Conservation (phyloP, 441 rosid species). For the Biscutella laevigata region DNA sequence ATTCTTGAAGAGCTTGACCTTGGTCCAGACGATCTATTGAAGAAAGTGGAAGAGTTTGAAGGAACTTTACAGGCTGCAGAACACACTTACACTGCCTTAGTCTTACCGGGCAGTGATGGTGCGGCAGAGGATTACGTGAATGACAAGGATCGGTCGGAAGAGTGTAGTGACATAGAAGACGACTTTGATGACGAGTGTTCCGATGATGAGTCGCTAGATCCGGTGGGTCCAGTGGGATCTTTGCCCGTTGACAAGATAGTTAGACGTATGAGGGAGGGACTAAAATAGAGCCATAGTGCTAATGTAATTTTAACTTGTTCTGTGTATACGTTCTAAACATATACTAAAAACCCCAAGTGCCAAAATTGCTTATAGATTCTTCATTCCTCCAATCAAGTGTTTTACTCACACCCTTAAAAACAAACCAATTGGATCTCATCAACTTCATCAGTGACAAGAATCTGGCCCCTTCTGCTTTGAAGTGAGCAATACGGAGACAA, state of each 20-base stretch:
- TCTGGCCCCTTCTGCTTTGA: too few species aligned
- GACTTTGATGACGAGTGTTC: slow-evolving; percentile 35
- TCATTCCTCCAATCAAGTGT: neutral
- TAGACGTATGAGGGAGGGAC: slow-evolving; percentile 28
- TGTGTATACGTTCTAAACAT: slow-evolving; percentile 1
- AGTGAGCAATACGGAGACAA: too few species aligned
- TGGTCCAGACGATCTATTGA: slow-evolving; percentile 54
- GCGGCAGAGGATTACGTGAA: slow-evolving; percentile 20
- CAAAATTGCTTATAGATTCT: neutral
- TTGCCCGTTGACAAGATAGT: slow-evolving; percentile 59
- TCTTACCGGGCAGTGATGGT: slow-evolving; percentile 32
- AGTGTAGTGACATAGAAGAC: slow-evolving; percentile 24
- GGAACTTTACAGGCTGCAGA: slow-evolving; percentile 54
- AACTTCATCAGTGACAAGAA: too few species aligned
- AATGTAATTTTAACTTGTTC: neutral
- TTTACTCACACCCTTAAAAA: neutral
- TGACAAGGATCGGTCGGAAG: slow-evolving; percentile 25
- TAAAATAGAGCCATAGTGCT: slow-evolving; percentile 8
- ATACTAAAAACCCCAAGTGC: neutral
- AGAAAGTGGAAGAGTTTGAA: slow-evolving; percentile 68
- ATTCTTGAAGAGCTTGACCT: slow-evolving; percentile 46
- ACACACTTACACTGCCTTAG: slow-evolving; percentile 59
- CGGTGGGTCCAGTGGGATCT: slow-evolving; percentile 36
- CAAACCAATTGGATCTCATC: neutral
- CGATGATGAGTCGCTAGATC: slow-evolving; percentile 34